Evolutionary conservation across 1,139 yeast species (phyloP).

Genomic region (Protomyces gravidus): DNA sequence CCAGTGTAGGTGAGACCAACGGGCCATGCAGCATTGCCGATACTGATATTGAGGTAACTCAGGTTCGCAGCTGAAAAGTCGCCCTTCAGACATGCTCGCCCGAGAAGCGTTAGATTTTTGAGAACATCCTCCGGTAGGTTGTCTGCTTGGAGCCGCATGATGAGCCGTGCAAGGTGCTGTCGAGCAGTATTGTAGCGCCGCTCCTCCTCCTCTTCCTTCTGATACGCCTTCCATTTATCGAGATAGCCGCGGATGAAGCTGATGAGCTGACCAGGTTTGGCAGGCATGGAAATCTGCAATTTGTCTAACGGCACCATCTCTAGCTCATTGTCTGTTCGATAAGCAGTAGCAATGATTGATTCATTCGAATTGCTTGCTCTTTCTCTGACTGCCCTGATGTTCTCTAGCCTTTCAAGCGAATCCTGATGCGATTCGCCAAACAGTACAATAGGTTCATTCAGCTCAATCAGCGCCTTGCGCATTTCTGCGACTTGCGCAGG

Average conservation of each 20-base stretch:
- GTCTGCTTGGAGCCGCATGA: constrained; percentile 54
- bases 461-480: constrained; percentile 49
- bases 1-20: constrained; percentile 78
- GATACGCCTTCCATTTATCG: neutral
- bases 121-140: constrained; percentile 48
- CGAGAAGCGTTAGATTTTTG: constrained; percentile 57
- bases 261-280: constrained; percentile 15
- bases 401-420: constrained; percentile 35
- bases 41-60: constrained; percentile 67
- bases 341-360: neutral
- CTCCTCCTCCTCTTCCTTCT: constrained; percentile 4
- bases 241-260: neutral
- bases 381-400: constrained; percentile 22
- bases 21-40: constrained; percentile 92
- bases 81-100: constrained; percentile 55
- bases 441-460: constrained; percentile 45
- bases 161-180: constrained; percentile 55
- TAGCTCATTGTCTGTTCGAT: neutral
- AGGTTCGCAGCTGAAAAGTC: constrained; percentile 60
- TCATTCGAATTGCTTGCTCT: constrained; percentile 4
- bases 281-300: constrained; percentile 42
- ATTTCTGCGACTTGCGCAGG: neutral
- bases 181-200: neutral
- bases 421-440: constrained; percentile 48
- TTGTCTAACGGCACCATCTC: constrained; percentile 44